A percentile compares a stretch with the other conserved stretches of the same genome.
These are phyloP conservation scores for Plenodomus biglobosus DNA, from an alignment of 2,329 filamentous ascomycete species.

Conservation along the genomic window DNA sequence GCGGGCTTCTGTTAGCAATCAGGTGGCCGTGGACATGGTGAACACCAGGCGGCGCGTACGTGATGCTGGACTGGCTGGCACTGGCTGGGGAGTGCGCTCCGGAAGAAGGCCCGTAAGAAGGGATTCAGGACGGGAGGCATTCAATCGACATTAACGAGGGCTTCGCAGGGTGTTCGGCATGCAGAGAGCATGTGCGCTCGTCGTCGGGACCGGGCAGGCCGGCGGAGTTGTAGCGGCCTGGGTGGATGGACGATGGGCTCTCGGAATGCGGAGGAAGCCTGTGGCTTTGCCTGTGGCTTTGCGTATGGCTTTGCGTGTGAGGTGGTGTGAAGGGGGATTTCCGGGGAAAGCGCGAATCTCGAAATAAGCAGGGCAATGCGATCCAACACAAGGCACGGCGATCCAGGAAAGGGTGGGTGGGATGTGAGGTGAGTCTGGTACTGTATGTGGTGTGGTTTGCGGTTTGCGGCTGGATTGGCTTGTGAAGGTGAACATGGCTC, in stretches of 20 bases:
- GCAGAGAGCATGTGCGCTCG: conserved; percentile 35
- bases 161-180: conserved; percentile 16
- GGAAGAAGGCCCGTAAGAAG: conserved; percentile 98
- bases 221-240: conserved; percentile 14
- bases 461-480: conserved; percentile 17
- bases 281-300: not conserved
- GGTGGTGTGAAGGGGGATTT: not conserved
- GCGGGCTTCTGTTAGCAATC: conserved; percentile 5
- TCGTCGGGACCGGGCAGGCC: conserved; percentile 22
- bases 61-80: conserved; percentile 90
- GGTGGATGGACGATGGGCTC: not conserved
- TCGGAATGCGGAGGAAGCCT: conserved; percentile 18
- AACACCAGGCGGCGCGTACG: conserved; percentile 53
- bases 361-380: no score
- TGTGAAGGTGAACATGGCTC: conserved; percentile 24
- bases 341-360: not conserved
- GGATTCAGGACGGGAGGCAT: conserved; percentile 97
- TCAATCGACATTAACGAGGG: conserved; percentile 55
- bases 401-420: conserved; percentile 10
- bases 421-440: conserved; percentile 5
- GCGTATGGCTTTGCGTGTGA: not conserved
- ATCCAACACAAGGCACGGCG: no score
- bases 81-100: conserved; percentile 87
- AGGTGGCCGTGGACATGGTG: not conserved
- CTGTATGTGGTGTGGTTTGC: no score